These are phyloP conservation scores for Lactarius sp. DNA, from an alignment of 768 basidiomycete genomes.

Conservation along the genomic window DNA sequence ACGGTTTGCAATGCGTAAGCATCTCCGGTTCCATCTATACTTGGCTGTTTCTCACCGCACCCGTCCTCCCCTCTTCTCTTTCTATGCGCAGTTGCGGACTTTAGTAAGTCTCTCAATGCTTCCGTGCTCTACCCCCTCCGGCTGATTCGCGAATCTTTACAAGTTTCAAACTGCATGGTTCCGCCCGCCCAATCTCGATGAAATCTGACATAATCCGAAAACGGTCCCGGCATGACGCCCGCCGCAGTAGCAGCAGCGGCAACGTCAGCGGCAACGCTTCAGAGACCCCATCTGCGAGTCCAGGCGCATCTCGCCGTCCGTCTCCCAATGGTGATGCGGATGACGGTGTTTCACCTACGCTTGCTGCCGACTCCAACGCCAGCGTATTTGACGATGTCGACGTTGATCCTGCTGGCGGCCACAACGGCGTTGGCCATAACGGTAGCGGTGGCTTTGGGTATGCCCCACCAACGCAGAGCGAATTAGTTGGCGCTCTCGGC, in stretches of 20 bases:
- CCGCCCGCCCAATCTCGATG: conserved; percentile 84
- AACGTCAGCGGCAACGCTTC: conserved; percentile 37
- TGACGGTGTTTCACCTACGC: conserved; percentile 47
- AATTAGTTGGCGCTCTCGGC: conserved; percentile 46
- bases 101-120: conserved; percentile 45
- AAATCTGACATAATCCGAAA: conserved; percentile 89
- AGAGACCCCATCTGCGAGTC: conserved; percentile 72
- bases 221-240: conserved; percentile 75
- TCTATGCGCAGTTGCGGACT: conserved; percentile 57
- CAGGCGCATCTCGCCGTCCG: conserved; percentile 66
- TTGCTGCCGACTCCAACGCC: conserved; percentile 58
- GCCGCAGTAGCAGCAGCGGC: conserved; percentile 40
- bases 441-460: conserved; percentile 33
- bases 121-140: not conserved
- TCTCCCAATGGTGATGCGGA: conserved; percentile 53
- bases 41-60: not conserved
- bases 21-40: conserved; percentile 4
- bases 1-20: conserved; percentile 88
- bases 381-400: conserved; percentile 16
- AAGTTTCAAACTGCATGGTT: conserved; percentile 79
- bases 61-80: not conserved
- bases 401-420: conserved; percentile 40
- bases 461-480: conserved; percentile 41
- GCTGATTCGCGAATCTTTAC: conserved; percentile 12
- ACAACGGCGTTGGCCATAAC: conserved; percentile 36